Percentiles rank a stretch among this genome's conserved stretches.
phyloP scores from a whole-genome alignment of 2,329 filamentous ascomycete species.

The Teratosphaeria zuluensis region DNA sequence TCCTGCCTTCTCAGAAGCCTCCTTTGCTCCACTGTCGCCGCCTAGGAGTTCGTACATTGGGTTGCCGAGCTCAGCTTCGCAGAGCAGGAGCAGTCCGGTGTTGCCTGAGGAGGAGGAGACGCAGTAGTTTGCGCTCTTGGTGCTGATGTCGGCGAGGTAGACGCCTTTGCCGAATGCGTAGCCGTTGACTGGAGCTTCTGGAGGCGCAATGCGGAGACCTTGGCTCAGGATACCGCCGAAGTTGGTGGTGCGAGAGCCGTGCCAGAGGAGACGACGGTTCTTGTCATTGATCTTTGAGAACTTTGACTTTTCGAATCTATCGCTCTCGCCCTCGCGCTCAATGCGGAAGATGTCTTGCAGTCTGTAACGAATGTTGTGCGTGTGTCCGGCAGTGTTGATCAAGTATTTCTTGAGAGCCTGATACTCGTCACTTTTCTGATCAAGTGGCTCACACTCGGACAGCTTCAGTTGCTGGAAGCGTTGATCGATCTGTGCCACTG shows the following conservation, averaged over 20 bases:
- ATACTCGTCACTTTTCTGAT: conserved; percentile 53
- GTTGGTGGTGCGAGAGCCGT: conserved; percentile 73
- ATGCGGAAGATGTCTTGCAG: conserved; percentile 74
- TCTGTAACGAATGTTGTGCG: conserved; percentile 51
- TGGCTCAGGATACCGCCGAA: conserved; percentile 72
- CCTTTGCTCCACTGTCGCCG: conserved; percentile 53
- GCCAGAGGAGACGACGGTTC: conserved; percentile 74
- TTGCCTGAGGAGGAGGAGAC: conserved; percentile 48
- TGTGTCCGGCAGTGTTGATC: conserved; percentile 39
- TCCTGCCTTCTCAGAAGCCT: conserved; percentile 50
- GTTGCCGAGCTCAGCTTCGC: conserved; percentile 71
- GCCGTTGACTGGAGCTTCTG: conserved; percentile 59
- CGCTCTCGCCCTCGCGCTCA: conserved; percentile 60
- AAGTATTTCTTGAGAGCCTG: conserved; percentile 57
- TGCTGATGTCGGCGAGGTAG: conserved; percentile 76
- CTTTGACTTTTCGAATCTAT: conserved; percentile 51
- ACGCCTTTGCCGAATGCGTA: conserved; percentile 81
- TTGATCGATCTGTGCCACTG: conserved; percentile 57
- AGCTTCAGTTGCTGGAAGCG: conserved; percentile 64
- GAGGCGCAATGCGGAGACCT: conserved; percentile 80
- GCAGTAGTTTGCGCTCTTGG: conserved; percentile 76
- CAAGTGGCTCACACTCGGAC: conserved; percentile 65
- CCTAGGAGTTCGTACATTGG: conserved; percentile 57
- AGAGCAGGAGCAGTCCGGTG: conserved; percentile 67
- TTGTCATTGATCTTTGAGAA: conserved; percentile 39